Evolutionary conservation across 78 protist genomes (phyloP).

Genomic region (Tieghemostelium lacteum): DNA sequence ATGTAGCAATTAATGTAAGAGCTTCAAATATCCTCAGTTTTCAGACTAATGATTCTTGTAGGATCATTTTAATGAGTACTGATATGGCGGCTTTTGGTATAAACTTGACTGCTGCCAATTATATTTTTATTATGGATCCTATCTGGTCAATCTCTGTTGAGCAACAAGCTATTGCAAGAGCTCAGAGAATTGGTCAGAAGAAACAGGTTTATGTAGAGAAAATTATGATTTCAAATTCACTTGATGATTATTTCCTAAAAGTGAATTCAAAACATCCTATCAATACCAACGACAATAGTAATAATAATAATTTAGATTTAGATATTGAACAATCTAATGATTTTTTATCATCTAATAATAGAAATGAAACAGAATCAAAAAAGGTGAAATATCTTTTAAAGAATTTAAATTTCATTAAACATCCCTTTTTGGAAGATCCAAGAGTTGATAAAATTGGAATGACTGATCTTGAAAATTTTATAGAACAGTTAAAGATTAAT

Average conservation of each 20-base stretch:
- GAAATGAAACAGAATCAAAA: too few species aligned
- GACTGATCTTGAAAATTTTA: too few species aligned
- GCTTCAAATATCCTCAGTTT: constrained; percentile 16
- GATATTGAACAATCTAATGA: background rate
- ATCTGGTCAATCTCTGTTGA: constrained; percentile 33
- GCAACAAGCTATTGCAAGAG: constrained; percentile 82
- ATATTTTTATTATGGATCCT: constrained; percentile 79
- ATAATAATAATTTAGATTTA: background rate
- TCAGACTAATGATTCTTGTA: constrained; percentile 12
- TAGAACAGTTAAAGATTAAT: too few species aligned
- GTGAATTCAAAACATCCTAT: background rate
- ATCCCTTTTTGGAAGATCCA: too few species aligned
- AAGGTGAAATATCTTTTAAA: too few species aligned
- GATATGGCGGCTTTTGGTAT: constrained; percentile 79
- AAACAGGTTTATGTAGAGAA: constrained; percentile 56
- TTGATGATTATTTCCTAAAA: constrained; percentile 1
- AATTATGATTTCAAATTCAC: constrained; percentile 13
- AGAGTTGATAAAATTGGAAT: too few species aligned
- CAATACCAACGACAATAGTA: background rate
- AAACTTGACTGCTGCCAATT: constrained; percentile 65
- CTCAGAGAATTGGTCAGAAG: constrained; percentile 83
- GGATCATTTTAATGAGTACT: constrained; percentile 74
- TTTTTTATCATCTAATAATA: too few species aligned
- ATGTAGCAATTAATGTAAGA: constrained; percentile 16
- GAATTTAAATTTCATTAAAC: too few species aligned